Conservation (phyloP, 495 filamentous ascomycete genomes). For the Penicillium silybi region DNA sequence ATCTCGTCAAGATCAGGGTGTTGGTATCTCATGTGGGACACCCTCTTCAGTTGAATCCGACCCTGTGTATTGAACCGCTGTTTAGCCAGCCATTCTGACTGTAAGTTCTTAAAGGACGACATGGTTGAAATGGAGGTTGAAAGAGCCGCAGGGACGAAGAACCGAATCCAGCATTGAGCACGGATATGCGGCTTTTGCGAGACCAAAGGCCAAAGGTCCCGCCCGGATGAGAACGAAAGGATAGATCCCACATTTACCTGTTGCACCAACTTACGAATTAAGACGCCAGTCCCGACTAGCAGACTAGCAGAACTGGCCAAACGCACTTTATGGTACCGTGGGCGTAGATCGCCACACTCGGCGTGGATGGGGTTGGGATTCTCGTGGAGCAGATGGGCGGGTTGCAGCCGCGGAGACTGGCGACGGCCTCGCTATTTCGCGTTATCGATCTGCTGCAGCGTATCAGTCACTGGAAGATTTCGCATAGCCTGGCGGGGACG, state of each 20-base stretch:
- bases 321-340: no score
- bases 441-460: conserved; percentile 12
- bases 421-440: conserved; percentile 10
- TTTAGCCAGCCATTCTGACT: conserved; percentile 27
- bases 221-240: not conserved
- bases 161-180: conserved; percentile 12
- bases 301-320: no score
- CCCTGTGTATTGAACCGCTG: conserved; percentile 26
- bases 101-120: conserved; percentile 45
- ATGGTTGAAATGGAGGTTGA: conserved; percentile 49
- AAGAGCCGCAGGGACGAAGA: conserved; percentile 32
- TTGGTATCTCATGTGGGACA: conserved; percentile 45
- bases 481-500: conserved; percentile 8
- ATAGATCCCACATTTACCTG: conserved; percentile 1
- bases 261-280: no score
- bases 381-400: conserved; percentile 4
- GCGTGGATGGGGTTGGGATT: not conserved
- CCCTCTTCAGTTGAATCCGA: conserved; percentile 32
- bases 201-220: no score
- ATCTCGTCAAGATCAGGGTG: conserved; percentile 40
- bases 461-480: conserved; percentile 11
- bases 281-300: no score
- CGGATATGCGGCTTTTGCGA: not conserved
- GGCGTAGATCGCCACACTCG: no score
- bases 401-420: not conserved